Conservation (phyloP, 2,329 filamentous ascomycete species). For the Fusarium protoensiforme region DNA sequence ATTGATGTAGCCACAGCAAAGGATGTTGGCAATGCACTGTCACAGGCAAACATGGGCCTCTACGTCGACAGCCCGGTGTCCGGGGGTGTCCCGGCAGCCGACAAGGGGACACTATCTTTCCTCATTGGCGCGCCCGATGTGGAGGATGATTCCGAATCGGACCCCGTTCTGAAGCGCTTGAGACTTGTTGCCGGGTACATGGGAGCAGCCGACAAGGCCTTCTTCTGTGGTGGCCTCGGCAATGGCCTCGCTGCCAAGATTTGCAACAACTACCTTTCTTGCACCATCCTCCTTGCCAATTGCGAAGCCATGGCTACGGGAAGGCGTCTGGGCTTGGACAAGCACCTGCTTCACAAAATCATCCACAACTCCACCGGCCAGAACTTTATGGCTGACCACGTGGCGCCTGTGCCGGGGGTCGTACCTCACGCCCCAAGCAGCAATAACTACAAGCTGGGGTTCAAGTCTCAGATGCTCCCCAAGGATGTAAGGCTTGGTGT, state of each 20-base stretch:
- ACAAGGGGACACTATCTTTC: not conserved
- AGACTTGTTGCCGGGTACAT: not conserved
- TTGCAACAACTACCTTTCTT: not conserved
- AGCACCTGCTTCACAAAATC: not conserved
- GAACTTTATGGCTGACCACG: not conserved
- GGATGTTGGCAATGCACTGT: not conserved
- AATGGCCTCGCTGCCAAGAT: not conserved
- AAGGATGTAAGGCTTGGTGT: not conserved
- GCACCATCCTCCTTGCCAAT: not conserved
- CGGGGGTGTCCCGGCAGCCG: conserved; percentile 1
- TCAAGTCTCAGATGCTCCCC: not conserved
- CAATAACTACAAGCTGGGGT: not conserved
- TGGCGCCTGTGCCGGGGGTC: not conserved
- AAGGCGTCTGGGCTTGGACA: not conserved
- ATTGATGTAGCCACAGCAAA: conserved; percentile 2
- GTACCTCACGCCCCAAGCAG: not conserved
- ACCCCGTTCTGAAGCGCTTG: not conserved
- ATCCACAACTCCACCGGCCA: not conserved
- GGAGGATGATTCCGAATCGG: not conserved
- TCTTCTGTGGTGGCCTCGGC: not conserved
- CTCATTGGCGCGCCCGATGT: not conserved
- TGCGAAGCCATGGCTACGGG: not conserved
- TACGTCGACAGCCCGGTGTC: conserved; percentile 11
- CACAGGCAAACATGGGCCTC: not conserved
- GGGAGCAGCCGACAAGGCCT: not conserved